A percentile compares a stretch with the other conserved stretches of the same genome.
Conservation (phyloP, 192 early-diverging fungal species). For the Gonapodya sp. region DNA sequence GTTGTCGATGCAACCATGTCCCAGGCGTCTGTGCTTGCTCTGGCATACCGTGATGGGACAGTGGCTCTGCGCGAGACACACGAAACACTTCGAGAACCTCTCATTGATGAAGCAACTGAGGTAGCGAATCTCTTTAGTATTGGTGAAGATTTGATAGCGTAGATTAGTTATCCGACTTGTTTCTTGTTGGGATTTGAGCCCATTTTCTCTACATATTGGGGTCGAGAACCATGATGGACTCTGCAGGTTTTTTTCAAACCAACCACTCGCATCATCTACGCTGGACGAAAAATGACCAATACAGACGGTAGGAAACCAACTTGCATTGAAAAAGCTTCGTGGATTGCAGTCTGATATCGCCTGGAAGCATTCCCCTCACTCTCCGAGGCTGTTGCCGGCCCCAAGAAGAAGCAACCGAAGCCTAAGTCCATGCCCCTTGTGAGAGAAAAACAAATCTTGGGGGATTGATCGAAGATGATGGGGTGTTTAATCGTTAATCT, state of each 20-base stretch:
- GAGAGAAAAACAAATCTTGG: neutral
- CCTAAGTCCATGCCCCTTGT: neutral
- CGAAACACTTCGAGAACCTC: neutral
- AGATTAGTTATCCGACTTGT: neutral
- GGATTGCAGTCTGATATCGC: no score
- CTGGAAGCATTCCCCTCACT: neutral
- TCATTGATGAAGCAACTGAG: neutral
- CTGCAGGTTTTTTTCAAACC: no score
- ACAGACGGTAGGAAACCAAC: no score
- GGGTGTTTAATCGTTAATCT: neutral
- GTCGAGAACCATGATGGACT: no score
- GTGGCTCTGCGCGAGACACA: neutral
- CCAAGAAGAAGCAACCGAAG: neutral
- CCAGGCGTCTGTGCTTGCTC: neutral
- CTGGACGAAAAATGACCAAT: no score
- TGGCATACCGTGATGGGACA: neutral
- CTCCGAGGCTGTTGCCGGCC: neutral
- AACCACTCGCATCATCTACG: no score
- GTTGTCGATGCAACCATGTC: neutral
- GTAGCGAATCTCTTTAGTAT: neutral
- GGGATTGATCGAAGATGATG: no score
- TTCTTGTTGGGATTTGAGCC: neutral
- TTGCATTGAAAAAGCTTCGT: no score
- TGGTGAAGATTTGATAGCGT: neutral
- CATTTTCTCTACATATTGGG: no score